These are phyloP conservation scores for Trichoderma arundinaceum DNA, from an alignment of 2,329 filamentous ascomycete species.

Conservation along the genomic window DNA sequence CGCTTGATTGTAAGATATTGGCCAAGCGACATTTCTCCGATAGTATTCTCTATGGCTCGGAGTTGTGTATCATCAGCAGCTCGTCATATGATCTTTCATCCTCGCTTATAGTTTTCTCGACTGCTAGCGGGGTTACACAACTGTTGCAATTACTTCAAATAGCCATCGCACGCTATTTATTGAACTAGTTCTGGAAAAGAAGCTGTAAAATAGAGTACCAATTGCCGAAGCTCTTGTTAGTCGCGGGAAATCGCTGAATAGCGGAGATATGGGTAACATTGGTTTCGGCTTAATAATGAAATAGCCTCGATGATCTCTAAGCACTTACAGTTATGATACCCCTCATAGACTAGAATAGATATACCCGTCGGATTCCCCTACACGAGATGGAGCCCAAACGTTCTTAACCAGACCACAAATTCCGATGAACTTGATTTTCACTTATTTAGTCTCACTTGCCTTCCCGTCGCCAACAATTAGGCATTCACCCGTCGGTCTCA, in stretches of 20 bases:
- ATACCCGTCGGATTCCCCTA: conserved; percentile 22
- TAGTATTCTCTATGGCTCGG: neutral
- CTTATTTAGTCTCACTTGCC: neutral
- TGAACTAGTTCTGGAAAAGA: conserved; percentile 7
- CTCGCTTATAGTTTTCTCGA: neutral
- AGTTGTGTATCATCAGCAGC: neutral
- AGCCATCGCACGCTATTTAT: neutral
- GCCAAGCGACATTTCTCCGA: neutral
- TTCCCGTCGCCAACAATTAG: neutral
- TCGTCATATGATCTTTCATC: neutral
- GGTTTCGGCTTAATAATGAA: conserved; percentile 5
- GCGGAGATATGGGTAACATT: conserved; percentile 2
- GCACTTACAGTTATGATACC: neutral
- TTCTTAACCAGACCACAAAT: neutral
- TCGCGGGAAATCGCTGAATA: conserved; percentile 9
- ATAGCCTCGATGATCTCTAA: neutral
- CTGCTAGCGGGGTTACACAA: neutral
- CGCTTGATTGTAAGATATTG: no score
- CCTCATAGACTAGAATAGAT: neutral
- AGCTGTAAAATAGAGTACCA: neutral
- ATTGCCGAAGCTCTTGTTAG: neutral
- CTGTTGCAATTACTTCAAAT: neutral
- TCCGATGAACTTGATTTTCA: neutral
- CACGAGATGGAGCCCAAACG: neutral
- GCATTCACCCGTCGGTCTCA: conserved; percentile 25